Evolutionary conservation across 2,329 filamentous ascomycete genomes (phyloP).

Genomic region (Colletotrichum liaoningense): DNA sequence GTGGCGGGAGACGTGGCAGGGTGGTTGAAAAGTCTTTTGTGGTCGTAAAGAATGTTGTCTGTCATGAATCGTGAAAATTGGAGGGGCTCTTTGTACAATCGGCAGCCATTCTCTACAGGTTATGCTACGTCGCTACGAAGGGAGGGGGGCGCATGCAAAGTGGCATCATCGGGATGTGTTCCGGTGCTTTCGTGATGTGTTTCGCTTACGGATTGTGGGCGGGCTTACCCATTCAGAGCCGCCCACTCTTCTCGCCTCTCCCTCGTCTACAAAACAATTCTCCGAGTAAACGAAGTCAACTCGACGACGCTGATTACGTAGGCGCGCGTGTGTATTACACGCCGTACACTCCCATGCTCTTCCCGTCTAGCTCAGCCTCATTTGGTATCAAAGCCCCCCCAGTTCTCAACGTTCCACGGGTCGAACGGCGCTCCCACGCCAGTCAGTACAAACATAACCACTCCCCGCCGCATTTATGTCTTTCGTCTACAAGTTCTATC

Average conservation of each 20-base stretch:
- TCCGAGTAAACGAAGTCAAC: not conserved
- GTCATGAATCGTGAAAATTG: slow-evolving; percentile 22
- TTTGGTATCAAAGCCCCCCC: not conserved
- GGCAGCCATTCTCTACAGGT: slow-evolving; percentile 7
- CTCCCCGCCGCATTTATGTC: not conserved
- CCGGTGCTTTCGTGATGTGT: not conserved
- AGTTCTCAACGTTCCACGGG: not conserved
- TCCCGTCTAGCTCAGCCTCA: slow-evolving; percentile 4
- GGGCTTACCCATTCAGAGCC: not conserved
- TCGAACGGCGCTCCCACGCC: not conserved
- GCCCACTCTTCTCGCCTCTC: not conserved
- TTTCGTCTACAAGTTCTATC: no score
- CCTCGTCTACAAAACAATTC: not conserved
- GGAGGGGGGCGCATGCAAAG: not conserved
- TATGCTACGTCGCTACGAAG: not conserved
- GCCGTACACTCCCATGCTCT: not conserved
- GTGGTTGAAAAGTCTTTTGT: not conserved
- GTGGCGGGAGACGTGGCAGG: not conserved
- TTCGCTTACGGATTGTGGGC: slow-evolving; percentile 11
- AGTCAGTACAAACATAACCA: not conserved
- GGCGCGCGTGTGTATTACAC: not conserved
- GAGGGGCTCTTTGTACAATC: not conserved
- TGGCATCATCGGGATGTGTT: not conserved
- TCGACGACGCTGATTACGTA: slow-evolving; percentile 25
- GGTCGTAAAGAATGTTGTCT: not conserved